Base-by-base conservation (phyloP, 2,329 filamentous ascomycete genomes). In the Rutstroemia sp. region DNA sequence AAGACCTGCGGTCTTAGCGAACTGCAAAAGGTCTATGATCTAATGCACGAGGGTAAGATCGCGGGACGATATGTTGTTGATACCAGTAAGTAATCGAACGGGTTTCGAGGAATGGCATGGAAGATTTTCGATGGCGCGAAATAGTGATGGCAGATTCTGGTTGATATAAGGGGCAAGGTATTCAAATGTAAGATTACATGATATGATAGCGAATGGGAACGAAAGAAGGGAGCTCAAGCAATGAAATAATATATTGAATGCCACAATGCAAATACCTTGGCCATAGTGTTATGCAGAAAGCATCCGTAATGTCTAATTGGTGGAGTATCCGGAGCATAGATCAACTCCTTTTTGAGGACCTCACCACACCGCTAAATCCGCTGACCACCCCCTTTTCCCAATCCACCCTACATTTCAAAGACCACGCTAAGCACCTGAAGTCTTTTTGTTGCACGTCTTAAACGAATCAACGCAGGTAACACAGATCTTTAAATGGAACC, bases 1-100 rank as follows among this genome's bases (percentile, higher is more conserved):
- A 95, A 96, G 85, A 81, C 82, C 7, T 84, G 90, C 53, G 89
- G 90, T 14, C 77, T 96, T 58, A 87, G 84, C 67, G 80, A 96
- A 73, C 78, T 97, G 61, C 81, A 86, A 62, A 79, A 82, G 55
- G 87, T 96, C n/a, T 96, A 87, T 71, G 80, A 91, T 49, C 71
- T 91, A 66, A 88, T 89, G 85, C 69, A 81, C 60, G 75, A 81
- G 66, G 83, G 83, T 65, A 80, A 84, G 73, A 84, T 92, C 70
- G 84, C 81, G n/a, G 88, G 88, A 57, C 81, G 88, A 64, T 90
- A 89, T 68, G 88, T 92, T 58, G 77, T 92, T 58, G 89, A 92
- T 71, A 89, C 83, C 27, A 83, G 78, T 72, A 80, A 77, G 72
- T 87, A 80, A 69, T 30, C n/a, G 5, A 17, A 6, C 27, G 27